Evolutionary conservation across 441 rosid genomes (phyloP).

Genomic region (Isatis lusitanica): DNA sequence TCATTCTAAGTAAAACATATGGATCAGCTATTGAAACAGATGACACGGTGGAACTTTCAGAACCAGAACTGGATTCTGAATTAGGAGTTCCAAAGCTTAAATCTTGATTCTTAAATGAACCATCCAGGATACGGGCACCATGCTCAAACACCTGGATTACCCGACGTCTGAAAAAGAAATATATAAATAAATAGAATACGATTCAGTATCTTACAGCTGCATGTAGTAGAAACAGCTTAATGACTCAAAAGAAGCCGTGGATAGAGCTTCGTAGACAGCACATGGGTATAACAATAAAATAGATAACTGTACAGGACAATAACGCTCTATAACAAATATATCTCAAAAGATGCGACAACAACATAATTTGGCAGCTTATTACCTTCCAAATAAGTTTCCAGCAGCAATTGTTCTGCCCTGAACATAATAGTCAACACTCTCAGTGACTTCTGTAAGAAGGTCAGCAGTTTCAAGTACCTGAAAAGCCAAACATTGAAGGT

Average conservation of each 20-base stretch:
- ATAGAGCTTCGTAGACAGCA: constrained; percentile 12
- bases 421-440: constrained; percentile 96
- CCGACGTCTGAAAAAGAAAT: constrained; percentile 69
- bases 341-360: constrained; percentile 26
- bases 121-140: constrained; percentile 95
- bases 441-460: constrained; percentile 96
- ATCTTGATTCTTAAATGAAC: constrained; percentile 95
- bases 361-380: constrained; percentile 27
- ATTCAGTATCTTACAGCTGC: constrained; percentile 18
- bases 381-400: constrained; percentile 98
- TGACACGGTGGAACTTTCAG: constrained; percentile 69
- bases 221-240: constrained; percentile 13
- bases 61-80: constrained; percentile 67
- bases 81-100: constrained; percentile 72
- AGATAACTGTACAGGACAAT: not conserved
- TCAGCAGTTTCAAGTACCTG: constrained; percentile 99
- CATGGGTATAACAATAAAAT: not conserved
- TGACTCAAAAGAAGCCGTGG: constrained; percentile 11
- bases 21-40: constrained; percentile 97
- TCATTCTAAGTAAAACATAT: constrained; percentile 83
- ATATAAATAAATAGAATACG: constrained; percentile 15
- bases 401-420: constrained; percentile 98
- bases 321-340: constrained; percentile 17
- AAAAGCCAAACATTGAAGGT: constrained; percentile 25
- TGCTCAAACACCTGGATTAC: constrained; percentile 94